phyloP scores from a whole-genome alignment of 768 basidiomycete genomes.

The Clathrus columnatus region DNA sequence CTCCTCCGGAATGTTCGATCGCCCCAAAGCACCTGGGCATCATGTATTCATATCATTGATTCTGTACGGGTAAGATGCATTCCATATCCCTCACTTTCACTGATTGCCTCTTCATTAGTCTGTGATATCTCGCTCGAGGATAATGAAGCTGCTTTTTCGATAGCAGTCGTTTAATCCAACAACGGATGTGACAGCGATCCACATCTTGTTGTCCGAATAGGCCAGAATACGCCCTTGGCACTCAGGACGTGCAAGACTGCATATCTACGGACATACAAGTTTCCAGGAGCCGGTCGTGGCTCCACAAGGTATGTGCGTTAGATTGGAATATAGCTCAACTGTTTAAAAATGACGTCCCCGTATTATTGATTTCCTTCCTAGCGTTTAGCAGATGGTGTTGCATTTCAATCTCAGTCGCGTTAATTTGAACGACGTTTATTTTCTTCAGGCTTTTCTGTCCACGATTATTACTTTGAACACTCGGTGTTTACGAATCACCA shows the following conservation, averaged over 20 bases:
- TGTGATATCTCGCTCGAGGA: slow-evolving; percentile 75
- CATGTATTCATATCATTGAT: slow-evolving; percentile 86
- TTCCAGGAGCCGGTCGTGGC: slow-evolving; percentile 70
- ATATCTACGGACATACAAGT: slow-evolving; percentile 79
- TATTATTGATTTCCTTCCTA: slow-evolving; percentile 85
- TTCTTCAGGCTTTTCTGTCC: slow-evolving; percentile 65
- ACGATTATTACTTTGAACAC: slow-evolving; percentile 86
- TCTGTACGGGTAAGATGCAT: slow-evolving; percentile 58
- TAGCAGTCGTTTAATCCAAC: slow-evolving; percentile 87
- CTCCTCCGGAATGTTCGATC: slow-evolving; percentile 78
- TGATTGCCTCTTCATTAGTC: slow-evolving; percentile 32
- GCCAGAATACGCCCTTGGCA: slow-evolving; percentile 71
- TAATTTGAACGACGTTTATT: neutral
- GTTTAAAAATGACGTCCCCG: slow-evolving; percentile 78
- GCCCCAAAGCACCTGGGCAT: slow-evolving; percentile 91
- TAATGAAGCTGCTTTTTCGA: slow-evolving; percentile 92
- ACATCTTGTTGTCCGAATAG: slow-evolving; percentile 93
- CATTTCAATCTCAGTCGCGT: neutral
- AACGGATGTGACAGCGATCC: slow-evolving; percentile 65
- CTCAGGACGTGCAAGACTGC: slow-evolving; percentile 87
- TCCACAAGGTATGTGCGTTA: slow-evolving; percentile 63
- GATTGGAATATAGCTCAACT: neutral
- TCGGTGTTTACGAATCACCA: slow-evolving; percentile 91
- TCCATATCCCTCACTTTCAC: neutral
- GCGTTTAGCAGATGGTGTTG: slow-evolving; percentile 82